A percentile compares a stretch with the other conserved stretches of the same genome.
Conservation (phyloP, 768 basidiomycete genomes). For the Hygrocybe coccinea region DNA sequence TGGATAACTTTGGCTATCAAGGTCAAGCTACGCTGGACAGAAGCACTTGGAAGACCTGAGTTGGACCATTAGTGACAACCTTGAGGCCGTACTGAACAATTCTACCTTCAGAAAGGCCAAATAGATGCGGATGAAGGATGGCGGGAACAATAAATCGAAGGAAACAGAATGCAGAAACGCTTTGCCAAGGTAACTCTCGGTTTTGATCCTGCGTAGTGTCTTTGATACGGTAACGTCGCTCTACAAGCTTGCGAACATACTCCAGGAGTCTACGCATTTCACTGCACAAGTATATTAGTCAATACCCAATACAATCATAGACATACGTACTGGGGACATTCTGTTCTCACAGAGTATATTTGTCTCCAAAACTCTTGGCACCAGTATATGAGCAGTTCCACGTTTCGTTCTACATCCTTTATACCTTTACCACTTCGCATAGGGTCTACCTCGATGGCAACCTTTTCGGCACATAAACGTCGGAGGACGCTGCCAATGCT, state of each 20-base stretch:
- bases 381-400: slow-evolving; percentile 70
- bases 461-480: slow-evolving; percentile 62
- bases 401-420: slow-evolving; percentile 62
- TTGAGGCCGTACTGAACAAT: not conserved
- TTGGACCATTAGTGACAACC: slow-evolving; percentile 9
- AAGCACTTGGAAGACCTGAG: slow-evolving; percentile 58
- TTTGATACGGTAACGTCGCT: slow-evolving; percentile 52
- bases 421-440: slow-evolving; percentile 54
- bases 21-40: slow-evolving; percentile 76
- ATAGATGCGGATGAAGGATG: slow-evolving; percentile 82
- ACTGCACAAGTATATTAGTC: slow-evolving; percentile 33
- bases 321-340: slow-evolving; percentile 67
- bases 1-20: slow-evolving; percentile 86
- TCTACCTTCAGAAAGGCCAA: slow-evolving; percentile 70
- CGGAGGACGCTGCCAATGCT: slow-evolving; percentile 71
- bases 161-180: slow-evolving; percentile 86
- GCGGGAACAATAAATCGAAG: slow-evolving; percentile 87
- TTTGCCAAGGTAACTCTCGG: slow-evolving; percentile 65
- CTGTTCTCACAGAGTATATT: slow-evolving; percentile 66
- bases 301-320: not conserved
- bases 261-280: slow-evolving; percentile 69
- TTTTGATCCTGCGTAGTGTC: slow-evolving; percentile 39
- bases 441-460: slow-evolving; percentile 81
- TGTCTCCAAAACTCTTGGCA: slow-evolving; percentile 75
- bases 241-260: slow-evolving; percentile 68